A percentile compares a stretch with the other conserved stretches of the same genome.
Conservation (phyloP, 1,284 basidiomycete species). For the Thelephora terrestris region DNA sequence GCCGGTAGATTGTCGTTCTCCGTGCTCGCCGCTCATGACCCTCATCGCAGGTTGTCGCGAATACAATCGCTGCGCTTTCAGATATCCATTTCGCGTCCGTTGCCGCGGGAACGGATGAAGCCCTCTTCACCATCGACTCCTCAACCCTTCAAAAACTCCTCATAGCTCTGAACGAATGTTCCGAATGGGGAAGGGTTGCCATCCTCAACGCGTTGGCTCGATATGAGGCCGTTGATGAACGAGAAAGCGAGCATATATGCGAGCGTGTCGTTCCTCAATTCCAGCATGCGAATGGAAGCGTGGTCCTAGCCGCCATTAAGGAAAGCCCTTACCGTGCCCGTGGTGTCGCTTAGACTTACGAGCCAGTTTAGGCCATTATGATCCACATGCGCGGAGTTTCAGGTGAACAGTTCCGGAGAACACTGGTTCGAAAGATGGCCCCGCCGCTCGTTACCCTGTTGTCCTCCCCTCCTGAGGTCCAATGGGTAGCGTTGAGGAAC, state of each 20-base stretch:
- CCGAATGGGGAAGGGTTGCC: conserved; percentile 96
- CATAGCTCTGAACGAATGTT: conserved; percentile 95
- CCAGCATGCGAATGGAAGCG: conserved; percentile 93
- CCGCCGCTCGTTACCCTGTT: conserved; percentile 83
- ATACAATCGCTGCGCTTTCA: conserved; percentile 86
- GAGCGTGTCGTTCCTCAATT: conserved; percentile 98
- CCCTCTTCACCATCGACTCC: conserved; percentile 75
- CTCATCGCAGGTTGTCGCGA: conserved; percentile 76
- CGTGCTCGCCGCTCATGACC: conserved; percentile 8
- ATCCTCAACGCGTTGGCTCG: conserved; percentile 81
- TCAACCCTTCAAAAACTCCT: conserved; percentile 82
- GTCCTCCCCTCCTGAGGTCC: conserved; percentile 75
- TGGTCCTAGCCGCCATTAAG: conserved; percentile 93
- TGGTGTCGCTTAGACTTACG: neutral
- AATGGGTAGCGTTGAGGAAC: conserved; percentile 96
- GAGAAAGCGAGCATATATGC: conserved; percentile 97
- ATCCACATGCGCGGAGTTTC: conserved; percentile 84
- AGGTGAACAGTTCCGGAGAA: conserved; percentile 81
- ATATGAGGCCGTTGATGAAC: conserved; percentile 77
- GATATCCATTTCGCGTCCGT: conserved; percentile 77
- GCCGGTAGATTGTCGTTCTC: conserved; percentile 14
- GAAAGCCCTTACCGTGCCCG: conserved; percentile 29
- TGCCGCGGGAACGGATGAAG: conserved; percentile 48
- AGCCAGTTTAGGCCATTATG: conserved; percentile 73
- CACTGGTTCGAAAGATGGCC: conserved; percentile 93